These are phyloP conservation scores for Aspergillus sp. DNA, from an alignment of 2,329 filamentous ascomycete genomes.

Conservation along the genomic window DNA sequence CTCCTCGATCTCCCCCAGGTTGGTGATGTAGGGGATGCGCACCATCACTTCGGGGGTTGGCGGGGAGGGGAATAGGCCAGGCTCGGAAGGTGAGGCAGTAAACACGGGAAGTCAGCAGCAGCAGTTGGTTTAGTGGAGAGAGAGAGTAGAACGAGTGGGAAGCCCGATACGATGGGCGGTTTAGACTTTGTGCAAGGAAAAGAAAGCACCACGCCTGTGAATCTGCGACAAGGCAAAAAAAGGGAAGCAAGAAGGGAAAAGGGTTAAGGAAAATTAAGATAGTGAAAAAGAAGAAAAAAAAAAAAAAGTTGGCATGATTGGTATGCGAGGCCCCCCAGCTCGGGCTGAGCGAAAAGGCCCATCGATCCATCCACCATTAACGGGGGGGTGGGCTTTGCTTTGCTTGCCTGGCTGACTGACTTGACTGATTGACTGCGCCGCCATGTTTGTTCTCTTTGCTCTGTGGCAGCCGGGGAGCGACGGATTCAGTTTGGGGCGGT, in stretches of 20 bases:
- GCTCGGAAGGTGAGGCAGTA: conserved; percentile 14
- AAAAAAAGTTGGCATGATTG: conserved; percentile 16
- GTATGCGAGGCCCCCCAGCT: conserved; percentile 13
- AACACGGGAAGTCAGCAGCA: conserved; percentile 17
- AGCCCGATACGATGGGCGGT: conserved; percentile 11
- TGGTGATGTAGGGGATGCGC: conserved; percentile 25
- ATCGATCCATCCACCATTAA: background rate
- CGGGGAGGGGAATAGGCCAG: conserved; percentile 15
- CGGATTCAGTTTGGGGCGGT: conserved; percentile 3
- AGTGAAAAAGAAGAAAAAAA: background rate
- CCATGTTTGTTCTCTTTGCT: conserved; percentile 26
- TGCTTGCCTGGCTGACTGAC: background rate
- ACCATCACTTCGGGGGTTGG: conserved; percentile 24
- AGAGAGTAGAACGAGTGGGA: background rate
- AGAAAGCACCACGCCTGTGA: background rate
- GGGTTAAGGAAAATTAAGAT: conserved; percentile 10
- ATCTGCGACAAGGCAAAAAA: conserved; percentile 5
- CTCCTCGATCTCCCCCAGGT: conserved; percentile 19
- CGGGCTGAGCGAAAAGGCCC: background rate
- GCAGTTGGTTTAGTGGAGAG: background rate
- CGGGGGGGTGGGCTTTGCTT: background rate
- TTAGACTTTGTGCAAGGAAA: conserved; percentile 7
- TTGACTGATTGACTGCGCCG: conserved; percentile 15
- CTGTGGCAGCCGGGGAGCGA: background rate
- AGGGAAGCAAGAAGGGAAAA: background rate